Conservation (phyloP, 805 yeast genomes). For the Wickerhamomyces rabaulensis region DNA sequence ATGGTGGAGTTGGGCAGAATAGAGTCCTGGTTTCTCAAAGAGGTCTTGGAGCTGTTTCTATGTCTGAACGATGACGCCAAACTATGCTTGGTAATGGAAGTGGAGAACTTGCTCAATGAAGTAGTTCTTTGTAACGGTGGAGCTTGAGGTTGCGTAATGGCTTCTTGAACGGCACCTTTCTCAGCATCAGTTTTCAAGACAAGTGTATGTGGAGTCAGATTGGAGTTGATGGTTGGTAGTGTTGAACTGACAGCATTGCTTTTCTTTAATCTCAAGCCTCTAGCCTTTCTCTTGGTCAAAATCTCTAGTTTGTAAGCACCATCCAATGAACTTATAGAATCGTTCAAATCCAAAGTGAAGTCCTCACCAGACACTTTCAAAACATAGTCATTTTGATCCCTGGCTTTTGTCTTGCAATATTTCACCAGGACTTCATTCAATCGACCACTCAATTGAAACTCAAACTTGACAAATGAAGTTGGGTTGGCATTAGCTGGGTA, state of each 20-base stretch:
- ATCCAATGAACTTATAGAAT: conserved; percentile 36
- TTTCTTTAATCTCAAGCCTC: conserved; percentile 28
- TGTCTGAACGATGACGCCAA: conserved; percentile 27
- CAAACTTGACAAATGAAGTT: conserved; percentile 23
- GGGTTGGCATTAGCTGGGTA: conserved; percentile 29
- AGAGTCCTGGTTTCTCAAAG: conserved; percentile 17
- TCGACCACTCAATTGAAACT: conserved; percentile 28
- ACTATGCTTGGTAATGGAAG: conserved; percentile 10
- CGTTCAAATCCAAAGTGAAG: conserved; percentile 30
- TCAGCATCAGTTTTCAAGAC: conserved; percentile 8
- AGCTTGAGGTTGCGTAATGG: neutral
- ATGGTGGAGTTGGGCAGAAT: conserved; percentile 15
- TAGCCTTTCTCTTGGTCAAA: conserved; percentile 37
- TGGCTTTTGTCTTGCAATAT: conserved; percentile 29
- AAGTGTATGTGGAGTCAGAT: conserved; percentile 25
- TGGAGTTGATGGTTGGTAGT: conserved; percentile 24
- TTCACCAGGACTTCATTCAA: conserved; percentile 32
- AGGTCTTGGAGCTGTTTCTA: conserved; percentile 28
- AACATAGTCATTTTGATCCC: conserved; percentile 32
- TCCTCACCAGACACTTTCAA: conserved; percentile 30
- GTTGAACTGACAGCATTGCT: conserved; percentile 17
- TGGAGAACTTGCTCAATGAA: conserved; percentile 2
- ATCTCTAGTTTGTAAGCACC: conserved; percentile 37
- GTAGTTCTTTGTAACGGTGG: neutral
- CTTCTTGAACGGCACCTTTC: conserved; percentile 1